phyloP scores from a whole-genome alignment of 108 stramenopile genomes.

The Skeletonema costatum region DNA sequence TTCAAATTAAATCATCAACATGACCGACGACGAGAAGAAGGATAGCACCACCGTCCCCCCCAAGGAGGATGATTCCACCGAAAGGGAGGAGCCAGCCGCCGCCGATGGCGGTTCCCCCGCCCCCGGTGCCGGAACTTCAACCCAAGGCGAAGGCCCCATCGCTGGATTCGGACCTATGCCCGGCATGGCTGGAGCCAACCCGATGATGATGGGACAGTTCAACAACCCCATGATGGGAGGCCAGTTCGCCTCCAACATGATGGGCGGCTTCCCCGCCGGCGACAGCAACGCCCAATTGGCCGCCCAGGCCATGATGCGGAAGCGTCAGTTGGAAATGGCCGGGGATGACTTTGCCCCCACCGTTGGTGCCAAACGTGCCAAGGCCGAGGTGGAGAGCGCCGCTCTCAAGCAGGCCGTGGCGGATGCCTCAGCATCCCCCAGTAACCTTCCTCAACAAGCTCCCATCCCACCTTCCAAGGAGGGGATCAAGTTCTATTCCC shows the following conservation, averaged over 20 bases:
- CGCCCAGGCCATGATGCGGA: neutral
- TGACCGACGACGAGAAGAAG: neutral
- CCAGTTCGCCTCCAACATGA: neutral
- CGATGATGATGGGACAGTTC: slow-evolving; percentile 1
- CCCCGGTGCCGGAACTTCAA: neutral
- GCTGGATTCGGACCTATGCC: neutral
- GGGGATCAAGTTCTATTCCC: slow-evolving; percentile 54
- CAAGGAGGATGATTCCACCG: neutral
- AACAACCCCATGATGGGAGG: neutral
- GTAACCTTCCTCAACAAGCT: neutral
- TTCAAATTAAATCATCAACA: neutral
- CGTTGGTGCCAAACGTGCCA: neutral
- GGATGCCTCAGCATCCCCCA: neutral
- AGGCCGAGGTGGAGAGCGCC: neutral
- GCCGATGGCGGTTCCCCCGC: neutral
- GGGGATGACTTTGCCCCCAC: neutral
- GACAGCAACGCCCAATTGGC: neutral
- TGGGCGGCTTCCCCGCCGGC: neutral
- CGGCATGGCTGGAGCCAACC: neutral
- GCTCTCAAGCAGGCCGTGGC: neutral
- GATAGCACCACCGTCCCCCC: neutral
- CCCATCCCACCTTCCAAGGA: slow-evolving; percentile 45
- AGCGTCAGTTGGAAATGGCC: neutral
- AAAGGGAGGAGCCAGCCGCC: neutral
- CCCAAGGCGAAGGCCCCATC: neutral